These are phyloP conservation scores for Sclerotinia nivalis DNA, from an alignment of 2,329 filamentous ascomycete species.

Conservation along the genomic window DNA sequence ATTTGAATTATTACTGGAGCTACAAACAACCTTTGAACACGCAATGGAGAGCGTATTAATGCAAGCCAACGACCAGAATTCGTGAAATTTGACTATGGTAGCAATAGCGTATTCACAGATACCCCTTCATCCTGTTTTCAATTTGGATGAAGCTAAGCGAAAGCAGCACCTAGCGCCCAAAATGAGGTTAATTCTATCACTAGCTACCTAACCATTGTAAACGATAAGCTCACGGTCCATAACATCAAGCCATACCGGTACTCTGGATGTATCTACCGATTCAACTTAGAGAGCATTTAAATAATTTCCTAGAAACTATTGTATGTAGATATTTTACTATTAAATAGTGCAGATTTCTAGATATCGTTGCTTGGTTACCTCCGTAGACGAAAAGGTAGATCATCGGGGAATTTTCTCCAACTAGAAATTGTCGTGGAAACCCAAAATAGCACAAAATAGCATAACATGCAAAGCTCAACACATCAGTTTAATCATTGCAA, in stretches of 20 bases:
- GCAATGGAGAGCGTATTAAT: neutral
- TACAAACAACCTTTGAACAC: neutral
- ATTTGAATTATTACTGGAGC: neutral
- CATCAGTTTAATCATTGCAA: neutral
- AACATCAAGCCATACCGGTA: neutral
- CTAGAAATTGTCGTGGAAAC: neutral
- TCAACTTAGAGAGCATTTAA: neutral
- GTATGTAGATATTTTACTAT: neutral
- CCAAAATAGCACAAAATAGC: neutral
- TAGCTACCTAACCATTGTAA: neutral
- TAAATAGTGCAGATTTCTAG: constrained; percentile 3
- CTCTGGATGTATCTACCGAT: neutral
- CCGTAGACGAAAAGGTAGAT: constrained; percentile 9
- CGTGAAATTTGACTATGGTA: neutral
- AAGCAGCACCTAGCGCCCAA: neutral
- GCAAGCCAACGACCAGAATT: neutral
- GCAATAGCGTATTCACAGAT: neutral
- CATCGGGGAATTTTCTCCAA: constrained; percentile 5
- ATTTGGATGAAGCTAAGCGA: constrained; percentile 15
- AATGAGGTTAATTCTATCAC: neutral
- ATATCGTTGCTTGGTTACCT: neutral
- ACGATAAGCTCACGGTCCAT: neutral
- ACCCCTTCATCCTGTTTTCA: constrained; percentile 12
- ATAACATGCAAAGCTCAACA: neutral
- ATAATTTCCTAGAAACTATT: neutral